Evolutionary conservation across 1,284 basidiomycete species (phyloP).

Genomic region (Cryptococcus sp.): DNA sequence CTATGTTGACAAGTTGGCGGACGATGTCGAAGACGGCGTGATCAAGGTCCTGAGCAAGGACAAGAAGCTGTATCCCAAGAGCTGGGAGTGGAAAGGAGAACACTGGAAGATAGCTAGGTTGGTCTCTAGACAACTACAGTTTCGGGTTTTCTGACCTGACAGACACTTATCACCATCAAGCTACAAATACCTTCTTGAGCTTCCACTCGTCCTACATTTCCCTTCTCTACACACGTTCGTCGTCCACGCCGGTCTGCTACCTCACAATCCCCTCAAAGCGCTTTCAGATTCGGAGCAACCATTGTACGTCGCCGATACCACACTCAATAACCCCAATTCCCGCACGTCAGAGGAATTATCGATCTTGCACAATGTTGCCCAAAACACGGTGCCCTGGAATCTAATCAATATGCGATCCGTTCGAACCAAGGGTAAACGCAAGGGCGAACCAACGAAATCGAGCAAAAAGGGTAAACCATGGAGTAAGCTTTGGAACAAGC

Average conservation of each 20-base stretch:
- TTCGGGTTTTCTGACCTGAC: not conserved
- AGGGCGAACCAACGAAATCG: conserved; percentile 55
- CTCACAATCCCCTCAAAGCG: conserved; percentile 58
- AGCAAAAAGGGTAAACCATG: conserved; percentile 62
- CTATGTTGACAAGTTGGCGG: conserved; percentile 18
- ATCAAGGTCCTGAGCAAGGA: conserved; percentile 11
- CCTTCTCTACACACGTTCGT: conserved; percentile 70
- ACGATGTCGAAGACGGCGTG: conserved; percentile 12
- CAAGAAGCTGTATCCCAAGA: conserved; percentile 37
- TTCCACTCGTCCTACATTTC: conserved; percentile 71
- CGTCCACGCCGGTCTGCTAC: conserved; percentile 76
- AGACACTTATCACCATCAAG: conserved; percentile 43
- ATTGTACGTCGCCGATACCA: conserved; percentile 22
- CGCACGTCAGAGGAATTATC: conserved; percentile 29
- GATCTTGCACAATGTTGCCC: conserved; percentile 66
- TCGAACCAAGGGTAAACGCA: conserved; percentile 49
- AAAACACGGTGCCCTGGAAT: conserved; percentile 70
- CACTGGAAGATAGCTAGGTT: conserved; percentile 69
- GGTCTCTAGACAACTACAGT: conserved; percentile 2
- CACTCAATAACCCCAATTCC: conserved; percentile 1
- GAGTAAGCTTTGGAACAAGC: conserved; percentile 66
- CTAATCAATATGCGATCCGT: conserved; percentile 71
- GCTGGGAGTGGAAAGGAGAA: conserved; percentile 67
- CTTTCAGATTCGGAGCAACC: conserved; percentile 59
- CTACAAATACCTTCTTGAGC: conserved; percentile 61